Conservation (phyloP, 23 red algal species). For the Gracilariopsis chorda region DNA sequence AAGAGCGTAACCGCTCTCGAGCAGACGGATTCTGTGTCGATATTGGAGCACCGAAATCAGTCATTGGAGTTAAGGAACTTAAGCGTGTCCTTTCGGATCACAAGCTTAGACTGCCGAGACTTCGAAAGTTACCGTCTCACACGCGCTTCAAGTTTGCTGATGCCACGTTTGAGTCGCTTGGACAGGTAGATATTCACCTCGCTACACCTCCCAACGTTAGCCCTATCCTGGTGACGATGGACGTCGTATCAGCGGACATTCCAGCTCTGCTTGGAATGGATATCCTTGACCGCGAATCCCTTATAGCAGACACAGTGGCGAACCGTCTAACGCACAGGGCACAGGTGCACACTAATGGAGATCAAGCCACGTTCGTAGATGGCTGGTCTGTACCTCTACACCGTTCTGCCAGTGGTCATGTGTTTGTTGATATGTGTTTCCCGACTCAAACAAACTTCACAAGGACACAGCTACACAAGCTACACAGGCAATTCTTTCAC, state of each 20-base stretch:
- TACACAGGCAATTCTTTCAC: not conserved
- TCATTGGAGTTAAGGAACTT: constrained; percentile 24
- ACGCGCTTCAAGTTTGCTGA: constrained; percentile 11
- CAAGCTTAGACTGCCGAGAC: not conserved
- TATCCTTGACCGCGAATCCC: constrained; percentile 3
- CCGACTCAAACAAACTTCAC: not conserved
- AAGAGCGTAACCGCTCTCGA: not conserved
- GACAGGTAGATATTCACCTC: not conserved
- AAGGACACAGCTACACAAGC: constrained; percentile 3
- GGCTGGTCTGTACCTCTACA: not conserved
- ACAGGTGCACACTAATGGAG: not conserved
- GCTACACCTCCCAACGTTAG: not conserved
- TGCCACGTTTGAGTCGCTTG: not conserved
- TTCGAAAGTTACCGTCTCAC: not conserved
- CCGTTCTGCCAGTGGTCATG: not conserved
- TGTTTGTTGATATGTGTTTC: constrained; percentile 8
- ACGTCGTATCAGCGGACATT: not conserved
- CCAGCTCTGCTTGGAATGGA: constrained; percentile 45
- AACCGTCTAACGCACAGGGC: not conserved
- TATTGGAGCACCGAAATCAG: constrained; percentile 16
- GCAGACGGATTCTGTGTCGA: constrained; percentile 29
- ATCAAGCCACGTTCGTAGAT: not conserved
- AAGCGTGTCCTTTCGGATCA: not conserved
- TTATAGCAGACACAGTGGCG: constrained; percentile 41
- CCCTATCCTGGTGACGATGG: not conserved